Base-by-base conservation (phyloP, 2,329 filamentous ascomycete genomes). In the Phoma sp. region DNA sequence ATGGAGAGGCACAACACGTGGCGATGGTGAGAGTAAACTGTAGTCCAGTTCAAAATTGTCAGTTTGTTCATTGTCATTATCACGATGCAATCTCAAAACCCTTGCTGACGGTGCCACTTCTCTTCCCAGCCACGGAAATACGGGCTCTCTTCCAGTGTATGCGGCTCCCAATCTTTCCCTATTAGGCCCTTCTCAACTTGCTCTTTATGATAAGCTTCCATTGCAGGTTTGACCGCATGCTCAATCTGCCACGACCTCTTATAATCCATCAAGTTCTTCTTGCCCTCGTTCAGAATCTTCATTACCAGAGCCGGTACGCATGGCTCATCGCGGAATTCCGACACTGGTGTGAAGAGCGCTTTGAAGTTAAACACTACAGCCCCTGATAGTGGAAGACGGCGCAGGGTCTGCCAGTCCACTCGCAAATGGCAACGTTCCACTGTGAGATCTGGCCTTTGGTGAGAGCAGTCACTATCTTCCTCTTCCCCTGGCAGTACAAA, bases 311-410 rank as follows among this genome's bases (percentile, higher is more conserved):
- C 83, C 0, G 91, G 91, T 0, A 96, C 77, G 41, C 86, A 89
- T 0, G 89, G 84, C 71, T 96, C 91, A 52, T 89, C 80, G 2
- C 83, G 78, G 52, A 96, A 86, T 59, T 89, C 85, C 0, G 80
- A 70, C 0, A 96, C 71, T 0, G 89, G 89, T 0, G 90, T 95
- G 74, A 96, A 96, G 0, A 95, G 74, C 0, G 89, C 90, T 69
- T 93, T 96, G 83, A 93, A 96, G 72, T 95, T 96, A 78, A 96
- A 96, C 0, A 91, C 83, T 1, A 96, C 79, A 0, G 83, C 88
- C 0, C 84, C 90, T 0, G 88, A 91, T 0, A 96, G 78, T 0
- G 91, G 91, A 0, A 96, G 77, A 2, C 91, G 84, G 1, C 91
- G 85, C 4, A 96, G 77, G 0, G 91, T 96, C 74, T 96, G 92